Base-by-base conservation (phyloP, 371 early-diverging fungal genomes). In the Mucor racemosus region DNA sequence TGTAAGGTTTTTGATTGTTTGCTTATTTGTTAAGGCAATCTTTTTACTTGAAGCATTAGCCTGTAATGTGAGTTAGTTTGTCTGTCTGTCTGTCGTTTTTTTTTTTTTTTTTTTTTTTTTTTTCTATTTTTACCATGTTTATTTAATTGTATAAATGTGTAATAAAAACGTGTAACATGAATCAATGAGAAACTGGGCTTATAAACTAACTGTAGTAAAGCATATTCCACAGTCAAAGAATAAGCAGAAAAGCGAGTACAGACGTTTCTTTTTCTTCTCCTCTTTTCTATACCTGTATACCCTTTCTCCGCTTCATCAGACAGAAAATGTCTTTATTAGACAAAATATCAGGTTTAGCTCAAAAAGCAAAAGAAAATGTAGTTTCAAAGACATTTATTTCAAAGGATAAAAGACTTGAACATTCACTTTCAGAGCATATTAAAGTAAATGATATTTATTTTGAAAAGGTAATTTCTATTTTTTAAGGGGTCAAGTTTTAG, bases 11-110 rank as follows among this genome's bases (percentile, higher is more conserved):
- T 79, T 73, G 38, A 94, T 71, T 4, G 81, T 88, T 63, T 82
- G 77, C 46, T 80, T 78, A 73, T 93, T 93, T 36, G 87, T 78
- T 62, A 85, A 81, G 7, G 89, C 88, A 50, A 89, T 88, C 69
- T 88, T 89, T 68, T 93, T 93, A 11, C 88, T 89, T 4, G 94
- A 91, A 58, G 88, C 84, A 75, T 91, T 92, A 55, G 94, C 94
- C 94, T 91, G 19, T 44, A 7, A 17, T 44, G 8, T 17, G 15
- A 44, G 46, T 15, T 17, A 44, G 17, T 17, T 2, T 26, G 26
- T 26, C 17, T 44, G 5, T 44, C 15, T 5, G 5, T 17, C n/a
- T 44, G 44, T n/a, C 19, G 6, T 19, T 7, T 41, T 11, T 41
- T 11, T 41, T 41, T n/a, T n/a, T n/a, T n/a, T n/a, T n/a, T n/a